Evolutionary conservation across 331 rosid species (phyloP), one percentile per base, ranked within the genome.

Genomic region (Prunus yedoensis): DNA sequence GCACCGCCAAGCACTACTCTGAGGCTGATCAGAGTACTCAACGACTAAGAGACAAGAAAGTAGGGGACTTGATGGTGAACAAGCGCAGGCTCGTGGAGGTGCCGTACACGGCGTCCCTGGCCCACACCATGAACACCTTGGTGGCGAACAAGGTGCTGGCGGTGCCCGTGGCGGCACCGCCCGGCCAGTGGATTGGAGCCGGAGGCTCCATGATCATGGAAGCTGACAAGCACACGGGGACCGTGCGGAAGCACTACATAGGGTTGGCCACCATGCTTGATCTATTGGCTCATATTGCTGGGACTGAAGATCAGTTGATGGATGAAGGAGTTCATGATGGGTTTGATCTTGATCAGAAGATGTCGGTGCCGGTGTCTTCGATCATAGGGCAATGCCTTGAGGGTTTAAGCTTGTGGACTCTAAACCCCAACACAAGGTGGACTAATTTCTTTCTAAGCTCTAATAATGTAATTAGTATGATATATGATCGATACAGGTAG

Each of bases 181-280:
- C 99, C 0, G 97, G 99, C 0, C 96, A 90, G 14, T 92, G 96
- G 97, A 90, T 94, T 57, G 99, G 99, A 49, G 97, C 97, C 0
- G 93, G 97, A 0, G 97, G 96, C 25, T 89, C 97, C 0, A 89
- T 94, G 97, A 94, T 94, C 51, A 85, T 94, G 80, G 97, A 92
- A 79, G 63, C 90, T 8, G 97, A 94, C 53, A 90, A 88, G 77
- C 92, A 81, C 35, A 94, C 90, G 0, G 91, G 97, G 35, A 83
- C 52, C 0, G 84, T 74, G 3, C 15, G 92, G 82, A 94, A 92
- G 43, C 99, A 92, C 60, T 94, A 90, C 27, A 92, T 94, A 54
- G 99, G 99, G 20, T 89, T 94, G 93, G 89, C 83, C 41, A 94
- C 97, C 10, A 90, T 92, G 97, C 91, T 94, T 64, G 99, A 94